A percentile compares a stretch with the other conserved stretches of the same genome.
phyloP scores from a whole-genome alignment of 2,329 filamentous ascomycete species.

The Bipolaris victoriae region DNA sequence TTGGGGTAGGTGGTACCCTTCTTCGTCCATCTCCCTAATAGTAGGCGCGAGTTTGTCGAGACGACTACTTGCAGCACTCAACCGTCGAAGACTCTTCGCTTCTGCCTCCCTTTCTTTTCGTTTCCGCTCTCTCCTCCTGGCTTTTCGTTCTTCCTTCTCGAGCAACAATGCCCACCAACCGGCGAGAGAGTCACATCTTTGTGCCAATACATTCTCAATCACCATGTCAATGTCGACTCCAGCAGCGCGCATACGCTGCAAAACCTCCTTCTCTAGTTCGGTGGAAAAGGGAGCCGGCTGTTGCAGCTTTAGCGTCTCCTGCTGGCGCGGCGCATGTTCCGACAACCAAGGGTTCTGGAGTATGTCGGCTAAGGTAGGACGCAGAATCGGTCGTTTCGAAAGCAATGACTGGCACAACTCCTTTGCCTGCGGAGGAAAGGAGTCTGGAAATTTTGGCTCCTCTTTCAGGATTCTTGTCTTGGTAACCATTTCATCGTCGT shows the following conservation, averaged over 20 bases:
- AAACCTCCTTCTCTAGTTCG: slow-evolving; percentile 82
- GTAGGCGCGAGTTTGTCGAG: slow-evolving; percentile 80
- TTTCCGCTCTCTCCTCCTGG: slow-evolving; percentile 77
- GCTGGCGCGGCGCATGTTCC: slow-evolving; percentile 85
- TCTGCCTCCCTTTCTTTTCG: slow-evolving; percentile 84
- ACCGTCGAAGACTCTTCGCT: slow-evolving; percentile 75
- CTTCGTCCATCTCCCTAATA: slow-evolving; percentile 79
- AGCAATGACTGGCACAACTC: slow-evolving; percentile 79
- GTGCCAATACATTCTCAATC: slow-evolving; percentile 89
- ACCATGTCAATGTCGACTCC: slow-evolving; percentile 94
- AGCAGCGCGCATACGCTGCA: slow-evolving; percentile 90
- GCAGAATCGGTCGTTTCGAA: slow-evolving; percentile 84
- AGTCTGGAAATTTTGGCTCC: slow-evolving; percentile 83
- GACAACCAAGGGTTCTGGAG: slow-evolving; percentile 85
- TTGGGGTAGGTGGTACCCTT: slow-evolving; percentile 61
- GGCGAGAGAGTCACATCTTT: slow-evolving; percentile 86
- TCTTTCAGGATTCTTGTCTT: slow-evolving; percentile 83
- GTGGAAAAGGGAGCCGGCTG: slow-evolving; percentile 85
- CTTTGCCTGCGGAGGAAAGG: slow-evolving; percentile 77
- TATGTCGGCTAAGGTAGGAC: slow-evolving; percentile 83
- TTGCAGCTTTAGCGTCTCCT: slow-evolving; percentile 83
- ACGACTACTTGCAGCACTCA: slow-evolving; percentile 89
- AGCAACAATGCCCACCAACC: slow-evolving; percentile 96
- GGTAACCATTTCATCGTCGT: slow-evolving; percentile 89
- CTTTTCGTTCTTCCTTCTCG: slow-evolving; percentile 93